Conservation (phyloP, 2,329 filamentous ascomycete species). For the Exophiala spinifera region DNA sequence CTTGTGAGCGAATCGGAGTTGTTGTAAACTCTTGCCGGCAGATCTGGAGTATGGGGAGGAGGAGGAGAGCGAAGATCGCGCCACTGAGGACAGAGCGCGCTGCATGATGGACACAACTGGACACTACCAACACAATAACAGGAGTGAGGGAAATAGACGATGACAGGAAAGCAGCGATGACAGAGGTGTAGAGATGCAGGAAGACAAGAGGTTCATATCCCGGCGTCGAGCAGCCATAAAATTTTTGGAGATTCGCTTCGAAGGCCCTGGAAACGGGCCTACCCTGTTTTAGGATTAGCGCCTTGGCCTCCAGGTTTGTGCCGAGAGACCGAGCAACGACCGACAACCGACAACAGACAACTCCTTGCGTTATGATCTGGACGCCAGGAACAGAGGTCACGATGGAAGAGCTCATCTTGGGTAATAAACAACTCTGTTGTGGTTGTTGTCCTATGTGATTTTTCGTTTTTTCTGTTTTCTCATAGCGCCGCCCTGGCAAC, state of each 20-base stretch:
- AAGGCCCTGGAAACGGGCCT: slow-evolving; percentile 12
- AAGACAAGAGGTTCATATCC: slow-evolving; percentile 28
- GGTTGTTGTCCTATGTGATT: background rate
- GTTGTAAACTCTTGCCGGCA: slow-evolving; percentile 69
- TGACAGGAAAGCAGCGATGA: background rate
- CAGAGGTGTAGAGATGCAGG: slow-evolving; percentile 24
- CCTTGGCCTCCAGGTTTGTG: slow-evolving; percentile 4
- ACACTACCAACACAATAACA: slow-evolving; percentile 6
- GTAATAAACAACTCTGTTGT: no score
- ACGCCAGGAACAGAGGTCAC: no score
- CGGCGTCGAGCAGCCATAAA: slow-evolving; percentile 17
- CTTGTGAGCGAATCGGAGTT: slow-evolving; percentile 83
- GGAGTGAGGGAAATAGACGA: slow-evolving; percentile 1
- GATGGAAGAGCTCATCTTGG: no score
- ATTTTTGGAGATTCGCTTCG: slow-evolving; percentile 27
- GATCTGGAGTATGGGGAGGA: slow-evolving; percentile 56
- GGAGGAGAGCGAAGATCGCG: slow-evolving; percentile 76
- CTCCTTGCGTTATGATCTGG: no score
- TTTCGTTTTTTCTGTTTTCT: background rate
- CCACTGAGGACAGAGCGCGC: slow-evolving; percentile 80
- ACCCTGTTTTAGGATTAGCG: slow-evolving; percentile 3
- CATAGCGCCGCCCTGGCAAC: no score
- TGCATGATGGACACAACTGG: slow-evolving; percentile 67
- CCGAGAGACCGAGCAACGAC: background rate
- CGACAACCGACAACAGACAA: background rate